Evolutionary conservation across 2,329 filamentous ascomycete genomes (phyloP), one percentile per base, ranked within the genome.

Genomic region (Hypoxylon sp.): DNA sequence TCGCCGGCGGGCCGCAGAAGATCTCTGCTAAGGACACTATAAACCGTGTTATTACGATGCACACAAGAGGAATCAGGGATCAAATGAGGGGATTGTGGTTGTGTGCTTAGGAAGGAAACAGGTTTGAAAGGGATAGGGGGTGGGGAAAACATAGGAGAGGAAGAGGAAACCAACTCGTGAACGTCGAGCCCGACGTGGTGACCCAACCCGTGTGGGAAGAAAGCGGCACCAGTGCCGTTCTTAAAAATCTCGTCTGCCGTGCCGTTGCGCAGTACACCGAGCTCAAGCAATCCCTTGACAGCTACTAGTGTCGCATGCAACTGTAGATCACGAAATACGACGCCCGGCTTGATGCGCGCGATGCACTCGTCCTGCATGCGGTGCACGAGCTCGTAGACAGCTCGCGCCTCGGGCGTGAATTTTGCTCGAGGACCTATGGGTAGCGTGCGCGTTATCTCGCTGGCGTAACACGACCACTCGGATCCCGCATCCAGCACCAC

Each of bases 391-490:
- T 82, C 78, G 68, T 97, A 92, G 42, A 97, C 86, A 7, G 83
- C 80, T 36, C 81, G 79, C 1, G 87, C 86, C 67, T 93, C 88
- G 9, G 78, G 69, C 0, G 83, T 82, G 61, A 91, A 96, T 0
- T 55, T 49, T 13, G 52, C 49, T 1, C 59, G 55, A 9, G 52
- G 4, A 9, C 79, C 81, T 15, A 97, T 73, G 3, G 93, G 93
- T 60, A 97, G 84, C 0, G 92, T 94, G 26, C 93, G 84, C 0
- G 94, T 97, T 19, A 97, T 85, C 70, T 97, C 93, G 49, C 88
- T 89, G 20, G 91, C 91, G 69, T 99, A 97, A 62, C 88, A 87
- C 37, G 85, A 75, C 72, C 86, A 96, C 71, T 97, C 93, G 60
- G 86, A 88, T 2, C 91, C 92, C 1, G 93, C 92, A 68, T 99